Percentiles rank a stretch among this genome's conserved stretches.
phyloP scores from a whole-genome alignment of 2,329 filamentous ascomycete species.

The Tolypocladium sp. region DNA sequence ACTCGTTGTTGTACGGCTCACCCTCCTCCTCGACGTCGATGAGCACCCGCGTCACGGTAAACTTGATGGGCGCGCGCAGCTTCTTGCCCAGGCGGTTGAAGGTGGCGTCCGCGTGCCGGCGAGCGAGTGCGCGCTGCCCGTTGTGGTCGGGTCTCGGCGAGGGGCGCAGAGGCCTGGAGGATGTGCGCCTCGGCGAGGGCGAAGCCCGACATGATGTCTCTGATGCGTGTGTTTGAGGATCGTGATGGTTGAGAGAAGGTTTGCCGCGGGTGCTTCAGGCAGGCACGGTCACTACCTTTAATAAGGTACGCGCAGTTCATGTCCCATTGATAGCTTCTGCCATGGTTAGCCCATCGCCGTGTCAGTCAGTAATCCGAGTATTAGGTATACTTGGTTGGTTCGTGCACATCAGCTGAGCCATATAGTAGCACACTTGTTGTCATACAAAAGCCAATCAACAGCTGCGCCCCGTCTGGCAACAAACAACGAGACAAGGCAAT shows the following conservation, averaged over 20 bases:
- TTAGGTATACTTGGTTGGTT: too few relatives aligned
- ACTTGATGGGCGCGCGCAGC: constrained; percentile 11
- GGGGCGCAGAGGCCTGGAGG: constrained; percentile 9
- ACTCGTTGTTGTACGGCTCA: constrained; percentile 14
- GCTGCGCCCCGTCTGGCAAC: neutral
- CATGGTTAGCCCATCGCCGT: neutral
- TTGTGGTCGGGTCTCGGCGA: constrained; percentile 12
- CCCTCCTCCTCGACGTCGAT: constrained; percentile 9
- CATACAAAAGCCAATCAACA: neutral
- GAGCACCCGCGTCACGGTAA: constrained; percentile 10
- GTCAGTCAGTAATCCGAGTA: too few relatives aligned
- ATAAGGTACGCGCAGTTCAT: neutral
- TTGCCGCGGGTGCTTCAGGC: neutral
- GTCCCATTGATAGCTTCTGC: neutral
- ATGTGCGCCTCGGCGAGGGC: constrained; percentile 11
- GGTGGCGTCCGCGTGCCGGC: constrained; percentile 11
- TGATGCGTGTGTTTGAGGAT: neutral
- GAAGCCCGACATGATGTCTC: constrained; percentile 8
- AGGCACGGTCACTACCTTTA: neutral
- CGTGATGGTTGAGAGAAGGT: neutral
- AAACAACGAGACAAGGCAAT: neutral
- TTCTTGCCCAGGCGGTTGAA: constrained; percentile 10
- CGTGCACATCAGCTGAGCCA: neutral
- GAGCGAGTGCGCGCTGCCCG: constrained; percentile 13
- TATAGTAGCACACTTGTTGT: neutral